phyloP scores from a whole-genome alignment of 352 stramenopile genomes.

The Thalassiosira ordinaria region DNA sequence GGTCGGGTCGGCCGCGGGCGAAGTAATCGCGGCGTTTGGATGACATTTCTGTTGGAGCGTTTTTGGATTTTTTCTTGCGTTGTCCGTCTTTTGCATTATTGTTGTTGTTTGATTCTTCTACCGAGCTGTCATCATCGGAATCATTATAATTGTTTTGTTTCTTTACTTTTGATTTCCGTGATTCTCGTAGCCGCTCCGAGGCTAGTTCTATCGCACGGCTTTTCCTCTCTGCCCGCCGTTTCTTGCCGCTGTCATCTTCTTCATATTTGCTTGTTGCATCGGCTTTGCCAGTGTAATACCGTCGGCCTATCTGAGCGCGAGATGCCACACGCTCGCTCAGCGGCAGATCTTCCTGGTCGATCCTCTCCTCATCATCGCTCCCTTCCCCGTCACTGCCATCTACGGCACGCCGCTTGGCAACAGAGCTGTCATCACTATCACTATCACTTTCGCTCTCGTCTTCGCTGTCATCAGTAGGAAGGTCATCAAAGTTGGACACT shows the following conservation, averaged over 20 bases:
- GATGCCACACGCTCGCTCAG: slow-evolving; percentile 57
- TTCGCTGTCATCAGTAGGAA: slow-evolving; percentile 58
- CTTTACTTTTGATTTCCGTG: background rate
- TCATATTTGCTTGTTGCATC: slow-evolving; percentile 3
- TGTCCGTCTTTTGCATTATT: slow-evolving; percentile 11
- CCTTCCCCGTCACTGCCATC: slow-evolving; percentile 13
- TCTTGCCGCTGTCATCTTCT: slow-evolving; percentile 31
- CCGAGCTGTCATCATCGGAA: slow-evolving; percentile 14
- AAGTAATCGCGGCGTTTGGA: slow-evolving; percentile 78
- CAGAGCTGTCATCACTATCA: slow-evolving; percentile 27
- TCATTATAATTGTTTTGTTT: too few relatives aligned
- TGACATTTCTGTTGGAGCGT: slow-evolving; percentile 82
- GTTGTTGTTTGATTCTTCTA: slow-evolving; percentile 10
- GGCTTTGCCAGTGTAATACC: slow-evolving; percentile 29
- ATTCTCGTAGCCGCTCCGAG: slow-evolving; percentile 35
- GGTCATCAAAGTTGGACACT: slow-evolving; percentile 61
- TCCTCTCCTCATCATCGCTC: slow-evolving; percentile 12
- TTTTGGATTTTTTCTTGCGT: slow-evolving; percentile 81
- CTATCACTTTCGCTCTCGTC: slow-evolving; percentile 51
- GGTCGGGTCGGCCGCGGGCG: slow-evolving; percentile 49
- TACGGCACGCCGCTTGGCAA: background rate
- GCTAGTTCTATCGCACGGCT: slow-evolving; percentile 47
- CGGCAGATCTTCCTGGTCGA: slow-evolving; percentile 56
- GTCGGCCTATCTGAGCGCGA: slow-evolving; percentile 38
- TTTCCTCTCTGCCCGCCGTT: slow-evolving; percentile 42